These are phyloP conservation scores for Fusarium paranaense DNA, from an alignment of 2,329 filamentous ascomycete species.

Conservation along the genomic window DNA sequence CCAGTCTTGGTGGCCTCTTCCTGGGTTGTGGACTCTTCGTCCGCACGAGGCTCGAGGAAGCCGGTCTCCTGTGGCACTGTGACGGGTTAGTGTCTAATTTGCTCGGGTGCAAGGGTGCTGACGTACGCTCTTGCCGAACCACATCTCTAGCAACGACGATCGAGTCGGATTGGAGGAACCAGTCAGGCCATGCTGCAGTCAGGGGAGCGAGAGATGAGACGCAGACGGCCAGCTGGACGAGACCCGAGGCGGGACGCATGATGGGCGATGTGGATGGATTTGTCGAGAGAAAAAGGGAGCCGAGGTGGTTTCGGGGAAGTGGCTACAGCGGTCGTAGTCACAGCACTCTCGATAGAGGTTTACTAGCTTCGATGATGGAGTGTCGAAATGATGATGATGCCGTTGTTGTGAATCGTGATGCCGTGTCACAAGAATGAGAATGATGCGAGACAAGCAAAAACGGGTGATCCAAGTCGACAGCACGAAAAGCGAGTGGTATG, in stretches of 20 bases:
- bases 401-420: constrained; percentile 1
- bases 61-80: constrained; percentile 33
- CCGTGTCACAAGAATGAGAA: background rate
- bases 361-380: constrained; percentile 4
- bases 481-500: constrained; percentile 7
- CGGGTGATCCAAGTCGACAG: constrained; percentile 12
- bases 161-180: constrained; percentile 64
- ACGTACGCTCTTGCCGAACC: constrained; percentile 22
- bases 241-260: constrained; percentile 63
- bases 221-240: constrained; percentile 62
- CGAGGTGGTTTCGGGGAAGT: background rate
- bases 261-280: constrained; percentile 21
- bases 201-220: constrained; percentile 63
- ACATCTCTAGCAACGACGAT: constrained; percentile 54
- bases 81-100: constrained; percentile 11
- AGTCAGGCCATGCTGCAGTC: constrained; percentile 67
- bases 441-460: constrained; percentile 19
- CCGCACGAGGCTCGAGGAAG: constrained; percentile 20
- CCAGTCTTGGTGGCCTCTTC: constrained; percentile 38
- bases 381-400: constrained; percentile 9
- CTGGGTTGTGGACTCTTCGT: constrained; percentile 6
- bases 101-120: background rate
- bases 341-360: background rate
- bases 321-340: background rate
- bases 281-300: constrained; percentile 7